Percentiles rank a stretch among this genome's conserved stretches.
Evolutionary conservation across 768 basidiomycete species (phyloP).

Genomic region (Lactarius quietus): DNA sequence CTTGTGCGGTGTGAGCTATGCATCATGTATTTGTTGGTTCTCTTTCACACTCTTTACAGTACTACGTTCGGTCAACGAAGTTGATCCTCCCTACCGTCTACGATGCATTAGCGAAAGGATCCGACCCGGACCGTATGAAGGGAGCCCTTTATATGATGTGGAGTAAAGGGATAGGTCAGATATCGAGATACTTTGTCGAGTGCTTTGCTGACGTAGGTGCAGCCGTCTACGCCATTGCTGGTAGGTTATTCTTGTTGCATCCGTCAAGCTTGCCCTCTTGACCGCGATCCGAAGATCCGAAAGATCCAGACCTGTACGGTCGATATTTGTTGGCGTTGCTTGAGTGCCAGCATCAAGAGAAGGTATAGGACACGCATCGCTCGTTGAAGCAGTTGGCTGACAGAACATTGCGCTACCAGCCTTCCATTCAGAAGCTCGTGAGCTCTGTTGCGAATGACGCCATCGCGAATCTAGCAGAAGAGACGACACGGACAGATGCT

Average conservation of each 20-base stretch:
- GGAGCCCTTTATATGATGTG: constrained; percentile 82
- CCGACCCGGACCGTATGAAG: constrained; percentile 92
- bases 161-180: constrained; percentile 65
- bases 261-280: background rate
- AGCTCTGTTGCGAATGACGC: constrained; percentile 60
- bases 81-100: constrained; percentile 59
- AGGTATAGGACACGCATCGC: constrained; percentile 41
- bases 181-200: constrained; percentile 7
- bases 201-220: constrained; percentile 19
- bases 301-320: constrained; percentile 52
- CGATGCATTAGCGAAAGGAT: constrained; percentile 62
- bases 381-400: background rate
- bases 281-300: constrained; percentile 23
- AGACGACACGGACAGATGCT: constrained; percentile 58
- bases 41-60: constrained; percentile 5
- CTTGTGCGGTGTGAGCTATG: constrained; percentile 54
- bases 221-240: constrained; percentile 69
- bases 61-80: constrained; percentile 65
- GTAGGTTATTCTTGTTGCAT: constrained; percentile 39
- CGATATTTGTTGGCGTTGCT: constrained; percentile 61
- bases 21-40: background rate
- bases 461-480: constrained; percentile 56
- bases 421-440: constrained; percentile 73
- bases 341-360: constrained; percentile 82
- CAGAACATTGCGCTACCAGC: constrained; percentile 37